Evolutionary conservation across 1,139 yeast genomes (phyloP).

Genomic region (Protomyces gravidus): DNA sequence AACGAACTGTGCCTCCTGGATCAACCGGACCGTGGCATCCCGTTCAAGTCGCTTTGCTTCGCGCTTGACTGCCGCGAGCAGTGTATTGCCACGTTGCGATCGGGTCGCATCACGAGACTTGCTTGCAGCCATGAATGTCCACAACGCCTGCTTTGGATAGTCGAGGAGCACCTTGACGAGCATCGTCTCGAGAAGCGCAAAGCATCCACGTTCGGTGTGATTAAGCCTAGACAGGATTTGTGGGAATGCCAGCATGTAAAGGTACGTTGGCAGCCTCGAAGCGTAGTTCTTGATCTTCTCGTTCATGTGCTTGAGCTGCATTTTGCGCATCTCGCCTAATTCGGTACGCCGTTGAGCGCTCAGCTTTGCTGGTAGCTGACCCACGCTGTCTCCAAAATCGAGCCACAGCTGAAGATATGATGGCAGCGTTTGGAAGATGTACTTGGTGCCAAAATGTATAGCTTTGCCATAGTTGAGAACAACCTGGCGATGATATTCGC

Average conservation of each 20-base stretch:
- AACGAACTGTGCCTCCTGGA: conserved; percentile 38
- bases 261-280: conserved; percentile 51
- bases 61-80: conserved; percentile 38
- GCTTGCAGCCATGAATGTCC: conserved; percentile 75
- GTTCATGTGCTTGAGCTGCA: conserved; percentile 34
- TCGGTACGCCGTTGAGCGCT: conserved; percentile 33
- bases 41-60: conserved; percentile 19
- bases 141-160: conserved; percentile 78
- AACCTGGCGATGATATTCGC: conserved; percentile 63
- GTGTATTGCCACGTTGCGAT: conserved; percentile 50
- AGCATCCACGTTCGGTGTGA: conserved; percentile 59
- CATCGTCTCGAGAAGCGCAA: conserved; percentile 53
- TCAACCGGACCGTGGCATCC: conserved; percentile 26
- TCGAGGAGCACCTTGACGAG: conserved; percentile 54
- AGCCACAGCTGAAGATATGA: conserved; percentile 88
- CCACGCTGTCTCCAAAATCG: conserved; percentile 56
- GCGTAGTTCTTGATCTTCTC: conserved; percentile 46
- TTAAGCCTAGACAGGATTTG: conserved; percentile 77
- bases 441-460: conserved; percentile 62
- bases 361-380: conserved; percentile 17
- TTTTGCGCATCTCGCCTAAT: conserved; percentile 30
- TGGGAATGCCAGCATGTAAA: conserved; percentile 83
- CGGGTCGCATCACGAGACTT: conserved; percentile 63
- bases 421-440: conserved; percentile 80
- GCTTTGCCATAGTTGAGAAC: conserved; percentile 64